A percentile compares a stretch with the other conserved stretches of the same genome.
These are phyloP conservation scores for Fagopyrum esculentum DNA, from an alignment of 148 eudicot genomes.

Conservation along the genomic window DNA sequence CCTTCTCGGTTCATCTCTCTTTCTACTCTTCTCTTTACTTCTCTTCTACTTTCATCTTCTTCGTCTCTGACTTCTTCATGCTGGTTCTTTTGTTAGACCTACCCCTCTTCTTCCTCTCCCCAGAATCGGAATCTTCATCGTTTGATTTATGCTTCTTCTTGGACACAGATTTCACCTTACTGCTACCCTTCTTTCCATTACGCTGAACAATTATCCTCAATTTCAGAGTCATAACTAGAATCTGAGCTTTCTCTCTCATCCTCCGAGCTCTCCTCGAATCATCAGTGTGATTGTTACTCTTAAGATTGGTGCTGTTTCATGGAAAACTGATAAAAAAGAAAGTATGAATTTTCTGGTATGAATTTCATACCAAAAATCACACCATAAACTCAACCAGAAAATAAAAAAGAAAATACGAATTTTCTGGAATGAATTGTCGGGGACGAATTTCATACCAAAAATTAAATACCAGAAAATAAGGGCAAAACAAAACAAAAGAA, in stretches of 20 bases:
- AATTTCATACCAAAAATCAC: no score
- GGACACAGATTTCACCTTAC: slow-evolving; percentile 32
- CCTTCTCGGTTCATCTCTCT: slow-evolving; percentile 16
- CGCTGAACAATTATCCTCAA: slow-evolving; percentile 65
- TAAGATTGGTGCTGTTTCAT: no score
- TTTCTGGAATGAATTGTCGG: no score
- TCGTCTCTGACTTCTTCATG: slow-evolving; percentile 37
- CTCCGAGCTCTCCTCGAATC: slow-evolving; percentile 54
- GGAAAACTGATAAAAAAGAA: no score
- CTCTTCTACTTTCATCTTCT: slow-evolving; percentile 31
- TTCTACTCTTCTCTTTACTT: slow-evolving; percentile 22
- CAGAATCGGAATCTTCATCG: slow-evolving; percentile 37
- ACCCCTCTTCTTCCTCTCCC: slow-evolving; percentile 42
- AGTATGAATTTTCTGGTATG: no score
- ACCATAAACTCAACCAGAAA: no score
- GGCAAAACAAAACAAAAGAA: no score
- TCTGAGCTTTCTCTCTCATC: slow-evolving; percentile 79
- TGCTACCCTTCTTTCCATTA: slow-evolving; percentile 46
- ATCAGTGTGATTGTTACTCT: no score
- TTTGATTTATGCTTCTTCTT: slow-evolving; percentile 41
- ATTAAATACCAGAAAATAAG: no score
- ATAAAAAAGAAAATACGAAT: no score
- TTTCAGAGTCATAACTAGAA: slow-evolving; percentile 78
- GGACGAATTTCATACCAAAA: no score
- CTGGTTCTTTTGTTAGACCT: slow-evolving; percentile 60